Conservation (phyloP, 2,329 filamentous ascomycete genomes). For the Nigrospora sphaerica region DNA sequence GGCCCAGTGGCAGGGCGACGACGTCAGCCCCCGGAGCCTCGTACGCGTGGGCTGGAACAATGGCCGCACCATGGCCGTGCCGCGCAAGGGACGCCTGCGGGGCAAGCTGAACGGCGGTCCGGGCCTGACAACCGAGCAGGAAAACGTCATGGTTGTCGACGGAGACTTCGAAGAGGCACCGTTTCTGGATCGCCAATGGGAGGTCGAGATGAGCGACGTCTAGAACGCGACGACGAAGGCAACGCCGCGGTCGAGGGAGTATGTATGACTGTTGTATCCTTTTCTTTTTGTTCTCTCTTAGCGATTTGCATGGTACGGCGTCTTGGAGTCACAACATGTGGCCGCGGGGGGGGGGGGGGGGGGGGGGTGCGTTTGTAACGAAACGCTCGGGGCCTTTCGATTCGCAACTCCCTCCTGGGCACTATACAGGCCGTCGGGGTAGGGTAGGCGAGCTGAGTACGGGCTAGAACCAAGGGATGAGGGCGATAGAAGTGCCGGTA, state of each 20-base stretch:
- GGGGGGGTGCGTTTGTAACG: too few species aligned
- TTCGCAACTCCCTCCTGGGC: too few species aligned
- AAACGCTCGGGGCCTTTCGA: too few species aligned
- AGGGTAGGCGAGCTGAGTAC: too few species aligned
- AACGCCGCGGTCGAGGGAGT: neutral
- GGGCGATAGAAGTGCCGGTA: too few species aligned
- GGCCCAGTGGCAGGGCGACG: constrained; percentile 21
- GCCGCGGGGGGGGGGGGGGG: too few species aligned
- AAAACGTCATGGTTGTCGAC: constrained; percentile 34
- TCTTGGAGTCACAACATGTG: too few species aligned
- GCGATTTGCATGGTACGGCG: too few species aligned
- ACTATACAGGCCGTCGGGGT: too few species aligned
- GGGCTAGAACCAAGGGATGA: too few species aligned
- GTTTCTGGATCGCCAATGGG: constrained; percentile 46
- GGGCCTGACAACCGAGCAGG: constrained; percentile 27
- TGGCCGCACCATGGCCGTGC: constrained; percentile 41
- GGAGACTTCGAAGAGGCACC: constrained; percentile 63
- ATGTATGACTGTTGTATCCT: too few species aligned
- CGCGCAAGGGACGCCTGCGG: constrained; percentile 20
- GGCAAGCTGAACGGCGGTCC: constrained; percentile 11
- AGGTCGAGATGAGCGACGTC: constrained; percentile 33
- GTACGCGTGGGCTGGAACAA: constrained; percentile 29
- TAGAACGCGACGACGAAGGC: constrained; percentile 2
- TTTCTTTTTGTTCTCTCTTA: too few species aligned
- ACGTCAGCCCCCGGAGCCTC: constrained; percentile 31